Percentiles rank a stretch among this genome's conserved stretches.
Evolutionary conservation across 2,329 filamentous ascomycete species (phyloP).

Genomic region (Macrophomina phaseolina): DNA sequence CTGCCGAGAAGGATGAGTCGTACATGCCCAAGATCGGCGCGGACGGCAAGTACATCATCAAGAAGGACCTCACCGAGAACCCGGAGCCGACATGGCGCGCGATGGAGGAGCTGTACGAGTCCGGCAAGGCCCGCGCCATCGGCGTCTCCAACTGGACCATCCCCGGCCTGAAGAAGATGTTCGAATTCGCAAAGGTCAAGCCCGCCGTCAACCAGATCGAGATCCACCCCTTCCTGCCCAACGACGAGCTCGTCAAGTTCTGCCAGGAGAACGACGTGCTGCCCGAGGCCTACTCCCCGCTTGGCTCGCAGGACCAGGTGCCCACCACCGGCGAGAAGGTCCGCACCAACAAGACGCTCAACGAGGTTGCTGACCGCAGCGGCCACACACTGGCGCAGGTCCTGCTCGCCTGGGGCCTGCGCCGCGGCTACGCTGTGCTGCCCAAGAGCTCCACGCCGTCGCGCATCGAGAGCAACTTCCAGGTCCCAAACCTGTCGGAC

Average conservation of each 20-base stretch:
- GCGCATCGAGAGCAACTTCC: slow-evolving; percentile 64
- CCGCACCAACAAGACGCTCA: slow-evolving; percentile 69
- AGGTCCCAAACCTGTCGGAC: slow-evolving; percentile 62
- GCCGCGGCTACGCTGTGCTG: slow-evolving; percentile 64
- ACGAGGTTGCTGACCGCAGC: slow-evolving; percentile 73
- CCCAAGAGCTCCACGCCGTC: slow-evolving; percentile 50
- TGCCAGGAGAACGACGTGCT: slow-evolving; percentile 65
- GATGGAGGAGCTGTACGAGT: slow-evolving; percentile 66
- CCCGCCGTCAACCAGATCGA: slow-evolving; percentile 77
- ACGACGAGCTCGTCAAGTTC: slow-evolving; percentile 64
- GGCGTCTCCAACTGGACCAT: slow-evolving; percentile 77
- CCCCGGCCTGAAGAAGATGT: slow-evolving; percentile 70
- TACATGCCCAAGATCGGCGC: slow-evolving; percentile 62
- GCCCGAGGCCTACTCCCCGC: slow-evolving; percentile 69
- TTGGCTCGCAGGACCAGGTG: slow-evolving; percentile 73
- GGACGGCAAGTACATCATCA: slow-evolving; percentile 65
- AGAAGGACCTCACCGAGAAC: slow-evolving; percentile 70
- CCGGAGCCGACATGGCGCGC: slow-evolving; percentile 71
- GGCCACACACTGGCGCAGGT: slow-evolving; percentile 78
- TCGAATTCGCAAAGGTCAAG: slow-evolving; percentile 67
- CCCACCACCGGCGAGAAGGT: slow-evolving; percentile 72
- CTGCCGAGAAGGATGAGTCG: slow-evolving; percentile 57
- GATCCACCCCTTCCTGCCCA: slow-evolving; percentile 76
- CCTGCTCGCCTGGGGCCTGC: slow-evolving; percentile 81
- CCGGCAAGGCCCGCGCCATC: slow-evolving; percentile 68